Percentiles rank a stretch among this genome's conserved stretches.
Evolutionary conservation across 352 stramenopile species (phyloP).

Genomic region (Phytophthora hybrid): DNA sequence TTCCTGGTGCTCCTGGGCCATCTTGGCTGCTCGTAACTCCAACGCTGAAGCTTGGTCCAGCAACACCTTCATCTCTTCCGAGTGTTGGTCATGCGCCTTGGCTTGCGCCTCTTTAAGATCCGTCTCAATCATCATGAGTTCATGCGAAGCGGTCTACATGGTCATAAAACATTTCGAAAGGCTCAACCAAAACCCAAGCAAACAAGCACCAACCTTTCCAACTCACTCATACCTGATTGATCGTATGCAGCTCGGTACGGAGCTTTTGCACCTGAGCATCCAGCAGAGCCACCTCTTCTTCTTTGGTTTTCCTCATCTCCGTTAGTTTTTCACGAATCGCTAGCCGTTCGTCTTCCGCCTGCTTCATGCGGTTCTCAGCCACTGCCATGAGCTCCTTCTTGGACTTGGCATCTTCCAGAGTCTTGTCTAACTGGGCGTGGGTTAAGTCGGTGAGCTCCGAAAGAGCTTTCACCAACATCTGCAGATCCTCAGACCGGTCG

Average conservation of each 20-base stretch:
- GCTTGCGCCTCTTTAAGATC: constrained; percentile 81
- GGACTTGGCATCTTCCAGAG: constrained; percentile 86
- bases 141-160: constrained; percentile 65
- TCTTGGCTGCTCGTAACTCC: constrained; percentile 64
- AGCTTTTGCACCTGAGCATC: constrained; percentile 88
- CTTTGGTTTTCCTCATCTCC: constrained; percentile 81
- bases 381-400: constrained; percentile 84
- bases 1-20: constrained; percentile 87
- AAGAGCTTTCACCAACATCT: constrained; percentile 78
- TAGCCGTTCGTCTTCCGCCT: constrained; percentile 82
- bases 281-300: constrained; percentile 83
- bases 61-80: constrained; percentile 79
- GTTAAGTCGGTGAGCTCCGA: constrained; percentile 87
- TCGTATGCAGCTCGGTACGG: constrained; percentile 72
- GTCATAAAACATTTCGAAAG: background rate
- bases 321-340: constrained; percentile 80
- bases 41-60: constrained; percentile 64
- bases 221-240: constrained; percentile 62
- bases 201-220: background rate
- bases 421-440: constrained; percentile 82
- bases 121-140: constrained; percentile 78
- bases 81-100: constrained; percentile 81
- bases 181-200: background rate
- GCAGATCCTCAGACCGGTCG: constrained; percentile 71
- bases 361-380: constrained; percentile 81